Base-by-base conservation (phyloP, 2,329 filamentous ascomycete species). In the Apiospora pterosperma region DNA sequence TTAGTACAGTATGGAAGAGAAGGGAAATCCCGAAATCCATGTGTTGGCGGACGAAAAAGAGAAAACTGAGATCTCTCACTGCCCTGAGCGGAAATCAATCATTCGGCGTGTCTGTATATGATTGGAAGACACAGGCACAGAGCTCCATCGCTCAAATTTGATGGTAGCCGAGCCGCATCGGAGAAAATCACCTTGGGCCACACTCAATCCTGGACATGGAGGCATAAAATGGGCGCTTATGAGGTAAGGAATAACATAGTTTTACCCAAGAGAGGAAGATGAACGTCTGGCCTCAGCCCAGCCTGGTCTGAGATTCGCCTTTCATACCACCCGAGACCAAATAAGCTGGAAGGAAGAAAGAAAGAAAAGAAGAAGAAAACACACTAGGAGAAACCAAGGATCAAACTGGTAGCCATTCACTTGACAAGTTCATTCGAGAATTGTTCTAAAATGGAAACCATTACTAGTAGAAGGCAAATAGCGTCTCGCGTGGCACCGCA, bases 11-110 rank as follows among this genome's bases (percentile, higher is more conserved):
- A 5, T 55, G 16, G 48, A 55, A 55, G 23, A 34, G 16, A 55
- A 55, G 48, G 48, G 48, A 55, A 55, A 55, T 31, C 10, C 48
- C 58, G 36, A 60, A 60, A 36, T n/a, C 11, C 6, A n/a, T 38
- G 58, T 60, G 58, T 36, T 60, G 36, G 72, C 75, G 79, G 59
- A 82, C 82, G 74, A 76, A 36, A 38, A 36, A 14, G 31, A 31
- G 28, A 19, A 10, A 55, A 10, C 48, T 16, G 28, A 55, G 48
- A 34, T 55, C 48, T 55, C 48, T 16, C 48, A 55, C 48, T 55
- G 48, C 48, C 58, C 58, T 36, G 58, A 60, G 58, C 58, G 58
- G 58, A 60, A 60, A 36, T 60, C 58, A 39, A 60, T n/a, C 48
- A 34, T 42, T 55, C 62, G 36, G 38, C 59, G 64, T 66, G 64